phyloP scores from a whole-genome alignment of 768 basidiomycete genomes.

The Boletus huronensis region DNA sequence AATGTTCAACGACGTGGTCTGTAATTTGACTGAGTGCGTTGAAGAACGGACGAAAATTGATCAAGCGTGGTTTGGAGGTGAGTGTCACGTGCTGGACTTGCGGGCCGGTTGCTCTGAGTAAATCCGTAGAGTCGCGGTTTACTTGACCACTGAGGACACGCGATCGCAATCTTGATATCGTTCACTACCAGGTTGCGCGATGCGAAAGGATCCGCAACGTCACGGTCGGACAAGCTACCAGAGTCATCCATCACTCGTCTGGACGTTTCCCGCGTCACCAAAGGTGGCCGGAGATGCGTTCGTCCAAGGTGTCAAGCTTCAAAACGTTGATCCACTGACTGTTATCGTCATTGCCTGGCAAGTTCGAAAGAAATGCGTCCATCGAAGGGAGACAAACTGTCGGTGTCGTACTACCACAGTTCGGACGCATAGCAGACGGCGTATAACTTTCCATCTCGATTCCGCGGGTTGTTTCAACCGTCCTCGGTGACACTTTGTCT shows the following conservation, averaged over 20 bases:
- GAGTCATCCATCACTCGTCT: background rate
- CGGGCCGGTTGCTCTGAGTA: background rate
- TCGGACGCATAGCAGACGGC: background rate
- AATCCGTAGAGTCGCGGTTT: too few relatives aligned
- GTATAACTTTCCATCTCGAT: background rate
- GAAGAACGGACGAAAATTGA: slow-evolving; percentile 1
- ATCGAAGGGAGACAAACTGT: background rate
- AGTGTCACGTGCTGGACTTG: slow-evolving; percentile 11
- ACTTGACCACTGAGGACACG: too few relatives aligned
- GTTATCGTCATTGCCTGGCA: background rate
- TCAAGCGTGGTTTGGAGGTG: background rate
- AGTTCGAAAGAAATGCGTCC: background rate
- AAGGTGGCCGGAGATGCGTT: background rate
- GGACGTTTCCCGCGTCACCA: background rate
- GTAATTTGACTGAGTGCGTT: slow-evolving; percentile 37
- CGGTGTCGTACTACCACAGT: background rate
- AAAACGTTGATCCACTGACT: background rate
- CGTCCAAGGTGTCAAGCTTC: background rate
- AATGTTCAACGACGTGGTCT: slow-evolving; percentile 17
- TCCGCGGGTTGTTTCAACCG: background rate
- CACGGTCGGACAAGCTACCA: too few relatives aligned
- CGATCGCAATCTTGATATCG: background rate
- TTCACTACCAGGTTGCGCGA: too few relatives aligned
- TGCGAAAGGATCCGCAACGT: background rate
- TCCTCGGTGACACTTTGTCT: background rate